Conservation (phyloP, 139 green algal species). For the Chlorella sp. region DNA sequence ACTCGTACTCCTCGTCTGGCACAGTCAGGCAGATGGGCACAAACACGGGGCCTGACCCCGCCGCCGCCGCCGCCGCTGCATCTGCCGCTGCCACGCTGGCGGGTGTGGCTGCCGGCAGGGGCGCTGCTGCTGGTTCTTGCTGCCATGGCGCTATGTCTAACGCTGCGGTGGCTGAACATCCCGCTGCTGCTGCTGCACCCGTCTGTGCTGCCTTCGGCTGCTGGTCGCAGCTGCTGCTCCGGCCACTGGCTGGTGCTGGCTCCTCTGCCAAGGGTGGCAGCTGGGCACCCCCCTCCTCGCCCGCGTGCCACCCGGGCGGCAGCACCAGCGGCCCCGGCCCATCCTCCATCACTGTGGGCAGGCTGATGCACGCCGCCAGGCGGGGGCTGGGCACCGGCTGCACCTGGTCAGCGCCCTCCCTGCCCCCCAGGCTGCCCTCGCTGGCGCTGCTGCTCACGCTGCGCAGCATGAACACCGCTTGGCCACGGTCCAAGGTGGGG, state of each 20-base stretch:
- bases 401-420: background rate
- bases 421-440: background rate
- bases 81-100: constrained; percentile 17
- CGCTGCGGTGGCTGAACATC: too few relatives aligned
- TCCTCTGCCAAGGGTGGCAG: background rate
- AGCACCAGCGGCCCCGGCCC: too few relatives aligned
- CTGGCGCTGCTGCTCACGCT: background rate
- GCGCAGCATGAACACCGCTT: constrained; percentile 30
- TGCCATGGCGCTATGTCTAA: too few relatives aligned
- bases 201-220: background rate
- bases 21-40: constrained; percentile 71
- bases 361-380: constrained; percentile 18
- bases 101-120: too few relatives aligned
- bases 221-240: background rate
- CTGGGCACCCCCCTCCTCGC: too few relatives aligned
- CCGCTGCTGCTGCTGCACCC: background rate
- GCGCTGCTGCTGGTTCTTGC: too few relatives aligned
- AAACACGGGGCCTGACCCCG: constrained; percentile 57
- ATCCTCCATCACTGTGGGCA: background rate
- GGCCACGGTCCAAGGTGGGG: background rate
- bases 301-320: background rate
- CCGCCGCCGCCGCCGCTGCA: constrained; percentile 5
- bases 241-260: background rate
- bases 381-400: constrained; percentile 20
- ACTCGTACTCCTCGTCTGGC: constrained; percentile 56